Conservation (phyloP, 2,329 filamentous ascomycete genomes). For the Hortaea werneckii region DNA sequence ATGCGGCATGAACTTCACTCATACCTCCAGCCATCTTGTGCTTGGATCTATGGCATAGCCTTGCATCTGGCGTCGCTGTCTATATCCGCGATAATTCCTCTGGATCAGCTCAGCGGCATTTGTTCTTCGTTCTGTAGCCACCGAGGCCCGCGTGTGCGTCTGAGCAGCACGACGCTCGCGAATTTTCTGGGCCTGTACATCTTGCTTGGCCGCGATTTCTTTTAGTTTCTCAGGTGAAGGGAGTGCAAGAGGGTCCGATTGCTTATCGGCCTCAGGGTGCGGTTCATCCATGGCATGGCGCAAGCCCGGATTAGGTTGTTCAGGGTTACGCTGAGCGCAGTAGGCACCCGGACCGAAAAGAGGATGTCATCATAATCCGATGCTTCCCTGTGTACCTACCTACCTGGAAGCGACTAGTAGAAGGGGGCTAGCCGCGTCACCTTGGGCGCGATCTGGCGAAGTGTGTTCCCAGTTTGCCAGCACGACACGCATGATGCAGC, state of each 20-base stretch:
- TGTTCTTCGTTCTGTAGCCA: constrained; percentile 6
- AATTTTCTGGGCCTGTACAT: constrained; percentile 19
- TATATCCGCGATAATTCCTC: constrained; percentile 68
- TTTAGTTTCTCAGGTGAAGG: constrained; percentile 23
- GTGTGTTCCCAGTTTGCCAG: no score
- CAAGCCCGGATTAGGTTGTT: no score
- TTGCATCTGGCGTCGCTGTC: constrained; percentile 57
- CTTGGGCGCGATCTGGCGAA: no score
- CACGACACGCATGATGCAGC: no score
- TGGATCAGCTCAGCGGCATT: constrained; percentile 27
- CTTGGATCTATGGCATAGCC: constrained; percentile 60
- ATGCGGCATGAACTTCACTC: constrained; percentile 2
- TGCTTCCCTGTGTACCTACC: no score
- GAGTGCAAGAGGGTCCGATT: constrained; percentile 9
- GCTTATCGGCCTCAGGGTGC: no score
- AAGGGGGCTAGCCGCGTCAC: no score
- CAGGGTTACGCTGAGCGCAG: no score
- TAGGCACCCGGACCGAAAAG: no score
- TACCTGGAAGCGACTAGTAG: no score
- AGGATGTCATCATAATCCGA: no score
- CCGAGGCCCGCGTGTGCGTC: constrained; percentile 1
- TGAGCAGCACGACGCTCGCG: constrained; percentile 9
- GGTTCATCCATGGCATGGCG: no score
- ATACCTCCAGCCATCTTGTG: constrained; percentile 60
- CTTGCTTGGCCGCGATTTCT: constrained; percentile 24